These are phyloP conservation scores for Galerina marginata DNA, from an alignment of 768 basidiomycete genomes.

Conservation along the genomic window DNA sequence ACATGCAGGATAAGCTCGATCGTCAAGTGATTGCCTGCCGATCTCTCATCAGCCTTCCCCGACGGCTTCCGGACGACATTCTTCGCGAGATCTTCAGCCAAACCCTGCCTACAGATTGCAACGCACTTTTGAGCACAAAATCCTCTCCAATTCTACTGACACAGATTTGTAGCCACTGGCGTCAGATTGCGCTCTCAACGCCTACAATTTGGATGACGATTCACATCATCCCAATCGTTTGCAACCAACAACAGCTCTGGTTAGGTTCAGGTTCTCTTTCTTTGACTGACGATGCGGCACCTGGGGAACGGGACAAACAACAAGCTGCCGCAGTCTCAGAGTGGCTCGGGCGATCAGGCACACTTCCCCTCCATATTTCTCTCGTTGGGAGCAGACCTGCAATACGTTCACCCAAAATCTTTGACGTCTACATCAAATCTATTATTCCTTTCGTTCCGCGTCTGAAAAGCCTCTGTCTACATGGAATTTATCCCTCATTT, in stretches of 20 bases:
- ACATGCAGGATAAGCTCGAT: no score
- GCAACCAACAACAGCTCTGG: no score
- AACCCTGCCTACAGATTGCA: background rate
- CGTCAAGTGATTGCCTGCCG: background rate
- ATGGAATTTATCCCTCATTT: no score
- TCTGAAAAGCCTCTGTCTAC: no score
- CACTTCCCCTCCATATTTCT: background rate
- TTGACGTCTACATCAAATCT: no score
- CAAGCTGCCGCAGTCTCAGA: background rate
- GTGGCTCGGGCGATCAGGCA: background rate
- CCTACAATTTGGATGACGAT: slow-evolving; percentile 5
- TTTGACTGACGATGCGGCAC: no score
- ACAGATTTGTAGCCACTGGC: slow-evolving; percentile 7
- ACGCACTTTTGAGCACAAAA: background rate
- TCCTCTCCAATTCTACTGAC: background rate
- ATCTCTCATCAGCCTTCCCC: background rate
- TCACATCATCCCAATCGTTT: background rate
- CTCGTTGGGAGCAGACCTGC: background rate
- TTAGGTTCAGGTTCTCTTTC: no score
- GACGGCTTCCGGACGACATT: background rate
- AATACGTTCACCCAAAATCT: no score
- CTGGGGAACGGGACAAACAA: background rate
- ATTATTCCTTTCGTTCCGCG: no score
- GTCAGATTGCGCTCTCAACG: slow-evolving; percentile 1
- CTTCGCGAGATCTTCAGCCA: background rate